phyloP scores from a whole-genome alignment of 2,329 filamentous ascomycete species.

The Trichoderma semiorbis region DNA sequence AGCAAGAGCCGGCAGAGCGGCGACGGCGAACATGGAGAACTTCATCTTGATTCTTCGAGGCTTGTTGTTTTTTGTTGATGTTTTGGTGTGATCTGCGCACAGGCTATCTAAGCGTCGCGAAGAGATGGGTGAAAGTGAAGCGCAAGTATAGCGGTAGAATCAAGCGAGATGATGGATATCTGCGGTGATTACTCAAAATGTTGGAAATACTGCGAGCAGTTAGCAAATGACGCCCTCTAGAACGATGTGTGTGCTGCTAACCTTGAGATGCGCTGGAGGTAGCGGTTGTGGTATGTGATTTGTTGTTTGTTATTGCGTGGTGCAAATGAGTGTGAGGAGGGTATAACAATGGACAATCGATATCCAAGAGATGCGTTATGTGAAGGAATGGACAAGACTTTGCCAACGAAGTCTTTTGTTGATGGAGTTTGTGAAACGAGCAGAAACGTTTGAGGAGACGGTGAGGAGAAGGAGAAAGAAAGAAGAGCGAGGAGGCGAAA shows the following conservation, averaged over 20 bases:
- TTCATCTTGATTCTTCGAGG: constrained; percentile 34
- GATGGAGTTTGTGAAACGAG: constrained; percentile 5
- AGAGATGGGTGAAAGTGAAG: background rate
- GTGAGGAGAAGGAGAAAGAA: background rate
- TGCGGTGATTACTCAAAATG: background rate
- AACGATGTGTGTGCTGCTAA: background rate
- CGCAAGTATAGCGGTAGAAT: background rate
- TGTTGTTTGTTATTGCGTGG: constrained; percentile 14
- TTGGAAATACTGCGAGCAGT: background rate
- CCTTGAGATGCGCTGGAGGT: background rate
- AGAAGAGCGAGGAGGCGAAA: background rate
- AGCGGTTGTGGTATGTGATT: background rate
- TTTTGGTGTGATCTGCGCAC: constrained; percentile 24
- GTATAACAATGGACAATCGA: constrained; percentile 16
- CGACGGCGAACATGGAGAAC: constrained; percentile 42
- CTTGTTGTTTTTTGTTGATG: constrained; percentile 15
- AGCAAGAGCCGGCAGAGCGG: constrained; percentile 53
- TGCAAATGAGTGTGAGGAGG: constrained; percentile 13
- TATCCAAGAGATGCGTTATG: background rate
- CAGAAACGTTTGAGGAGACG: background rate
- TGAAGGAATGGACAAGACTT: constrained; percentile 18
- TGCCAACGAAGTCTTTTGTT: constrained; percentile 20
- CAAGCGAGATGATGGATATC: constrained; percentile 5
- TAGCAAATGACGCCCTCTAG: background rate
- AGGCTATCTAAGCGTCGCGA: constrained; percentile 22